Base-by-base conservation (phyloP, 345 rosid species). In the Brassica carinata region DNA sequence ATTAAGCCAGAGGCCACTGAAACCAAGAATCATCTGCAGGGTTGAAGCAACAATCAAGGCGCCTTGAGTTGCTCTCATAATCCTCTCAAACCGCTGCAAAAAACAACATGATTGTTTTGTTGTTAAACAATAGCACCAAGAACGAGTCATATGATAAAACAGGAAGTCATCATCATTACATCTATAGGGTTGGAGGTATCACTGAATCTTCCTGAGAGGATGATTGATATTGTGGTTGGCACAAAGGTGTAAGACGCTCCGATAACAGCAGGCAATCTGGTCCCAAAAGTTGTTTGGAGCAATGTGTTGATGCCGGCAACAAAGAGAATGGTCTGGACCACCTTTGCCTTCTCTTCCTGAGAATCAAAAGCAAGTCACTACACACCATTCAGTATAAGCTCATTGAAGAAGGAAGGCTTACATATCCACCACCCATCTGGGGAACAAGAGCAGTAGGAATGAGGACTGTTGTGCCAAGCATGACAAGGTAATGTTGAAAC, bases 391-490 rank as follows among this genome's bases (percentile, higher is more conserved):
- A 36, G 18, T 53, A 53, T 53, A 14, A 31, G 38, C 9, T 26
- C 58, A 33, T 9, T 55, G 14, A 62, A n/a, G 45, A 6, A 15
- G 43, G 43, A 36, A 36, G 43, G 9, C 92, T 88, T 89, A 96
- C 99, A 84, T 92, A 92, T 89, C 97, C 90, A 81, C 99, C 99
- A 70, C 99, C 99, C 99, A 96, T 96, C 85, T 92, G 99, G 2
- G 99, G 99, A 76, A 96, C 99, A 36, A 96, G 98, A 51, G 97
- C 83, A 38, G 93, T 87, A 13, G 98, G 98, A 55, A 96, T 96
- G 79, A 96, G 84, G 64, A 96, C 99, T 0, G 94, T 84, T 0
- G 99, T 94, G 75, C 99, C 98, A 61, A 96, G 97, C 98, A 94
- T 94, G 83, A 96, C 97, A 69, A 96, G 83, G 83, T 94, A 96